Conservation (phyloP, 108 stramenopile species). For the Discostella stelligeroides region DNA sequence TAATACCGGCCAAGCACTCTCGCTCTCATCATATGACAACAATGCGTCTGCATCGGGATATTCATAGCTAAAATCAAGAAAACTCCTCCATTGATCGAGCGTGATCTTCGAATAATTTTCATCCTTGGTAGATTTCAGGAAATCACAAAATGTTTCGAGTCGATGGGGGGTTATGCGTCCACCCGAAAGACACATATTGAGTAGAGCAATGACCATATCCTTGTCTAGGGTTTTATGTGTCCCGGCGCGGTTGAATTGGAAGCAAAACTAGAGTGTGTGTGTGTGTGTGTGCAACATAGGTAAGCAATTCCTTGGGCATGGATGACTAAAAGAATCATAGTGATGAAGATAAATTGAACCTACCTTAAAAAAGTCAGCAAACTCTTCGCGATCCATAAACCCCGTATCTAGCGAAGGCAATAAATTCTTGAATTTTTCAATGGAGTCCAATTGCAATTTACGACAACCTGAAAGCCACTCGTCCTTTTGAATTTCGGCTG, state of each 20-base stretch:
- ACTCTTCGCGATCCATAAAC: constrained; percentile 83
- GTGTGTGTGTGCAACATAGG: no score
- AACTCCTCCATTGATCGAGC: constrained; percentile 87
- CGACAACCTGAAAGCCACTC: constrained; percentile 79
- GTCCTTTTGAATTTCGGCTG: constrained; percentile 74
- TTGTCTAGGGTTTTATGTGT: constrained; percentile 92
- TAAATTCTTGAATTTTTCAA: constrained; percentile 63
- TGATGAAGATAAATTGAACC: background rate
- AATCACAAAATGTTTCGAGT: constrained; percentile 67
- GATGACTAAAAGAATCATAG: no score
- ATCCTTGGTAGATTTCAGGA: constrained; percentile 59
- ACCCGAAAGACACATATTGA: constrained; percentile 64
- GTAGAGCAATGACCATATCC: constrained; percentile 80
- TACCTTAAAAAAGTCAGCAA: constrained; percentile 91
- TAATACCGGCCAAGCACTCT: constrained; percentile 85
- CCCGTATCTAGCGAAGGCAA: constrained; percentile 83
- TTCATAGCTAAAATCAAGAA: constrained; percentile 86
- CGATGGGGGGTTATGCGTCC: constrained; percentile 52
- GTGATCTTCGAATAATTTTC: constrained; percentile 73
- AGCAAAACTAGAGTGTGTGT: constrained; percentile 67
- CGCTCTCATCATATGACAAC: constrained; percentile 76
- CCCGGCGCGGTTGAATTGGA: constrained; percentile 89
- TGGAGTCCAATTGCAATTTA: constrained; percentile 58
- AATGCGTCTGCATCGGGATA: constrained; percentile 58
- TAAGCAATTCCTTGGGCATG: constrained; percentile 5